phyloP scores from a whole-genome alignment of 2,329 filamentous ascomycete genomes.

The Leptographium radiaticola region DNA sequence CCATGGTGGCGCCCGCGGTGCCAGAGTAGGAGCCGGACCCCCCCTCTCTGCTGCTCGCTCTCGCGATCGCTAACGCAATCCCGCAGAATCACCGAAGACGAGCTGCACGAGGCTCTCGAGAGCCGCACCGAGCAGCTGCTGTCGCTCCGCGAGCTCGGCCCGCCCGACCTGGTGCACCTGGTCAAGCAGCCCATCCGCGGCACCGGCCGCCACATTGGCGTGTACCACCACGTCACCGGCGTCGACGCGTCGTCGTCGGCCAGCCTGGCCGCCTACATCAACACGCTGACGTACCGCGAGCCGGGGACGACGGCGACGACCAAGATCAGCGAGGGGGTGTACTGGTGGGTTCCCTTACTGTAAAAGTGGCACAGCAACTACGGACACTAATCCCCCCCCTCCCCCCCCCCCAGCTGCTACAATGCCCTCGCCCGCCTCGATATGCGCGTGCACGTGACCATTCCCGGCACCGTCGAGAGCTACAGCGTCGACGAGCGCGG shows the following conservation, averaged over 20 bases:
- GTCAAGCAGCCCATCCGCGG: constrained; percentile 58
- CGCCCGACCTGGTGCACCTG: constrained; percentile 89
- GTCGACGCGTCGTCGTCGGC: constrained; percentile 96
- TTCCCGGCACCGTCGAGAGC: constrained; percentile 90
- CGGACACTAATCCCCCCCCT: no score
- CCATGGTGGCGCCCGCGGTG: constrained; percentile 62
- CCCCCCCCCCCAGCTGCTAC: constrained; percentile 59
- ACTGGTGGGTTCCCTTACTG: constrained; percentile 51
- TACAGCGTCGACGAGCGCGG: constrained; percentile 96
- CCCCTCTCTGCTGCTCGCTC: background rate
- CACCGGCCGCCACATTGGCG: constrained; percentile 56
- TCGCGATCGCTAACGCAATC: background rate
- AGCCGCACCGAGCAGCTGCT: constrained; percentile 81
- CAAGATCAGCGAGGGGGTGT: constrained; percentile 88
- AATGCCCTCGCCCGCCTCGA: constrained; percentile 97
- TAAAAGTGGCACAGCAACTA: no score
- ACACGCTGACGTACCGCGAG: constrained; percentile 86
- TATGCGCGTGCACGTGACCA: constrained; percentile 97
- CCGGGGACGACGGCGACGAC: constrained; percentile 60
- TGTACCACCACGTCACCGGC: constrained; percentile 96
- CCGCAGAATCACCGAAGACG: constrained; percentile 78
- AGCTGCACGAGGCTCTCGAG: constrained; percentile 82
- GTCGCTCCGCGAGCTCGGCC: constrained; percentile 80
- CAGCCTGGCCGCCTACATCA: constrained; percentile 94
- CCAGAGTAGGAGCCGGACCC: constrained; percentile 57